Base-by-base conservation (phyloP, 805 yeast genomes). In the Candida michaelii region DNA sequence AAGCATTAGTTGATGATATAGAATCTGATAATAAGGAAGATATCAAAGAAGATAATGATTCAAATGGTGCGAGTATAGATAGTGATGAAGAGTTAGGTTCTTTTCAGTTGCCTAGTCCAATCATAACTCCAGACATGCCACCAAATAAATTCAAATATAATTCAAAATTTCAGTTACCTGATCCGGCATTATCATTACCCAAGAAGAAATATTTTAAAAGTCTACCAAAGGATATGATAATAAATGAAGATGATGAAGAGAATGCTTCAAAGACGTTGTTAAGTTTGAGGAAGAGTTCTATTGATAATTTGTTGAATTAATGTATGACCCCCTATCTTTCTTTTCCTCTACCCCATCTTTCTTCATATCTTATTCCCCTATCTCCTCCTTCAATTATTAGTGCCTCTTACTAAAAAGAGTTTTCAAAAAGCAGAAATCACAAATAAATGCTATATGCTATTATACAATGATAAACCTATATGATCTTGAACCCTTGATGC, bases 281-380 rank as follows among this genome's bases (percentile, higher is more conserved):
- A 40, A 58, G 72, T 2, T 59, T 70, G 42, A 54, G 74, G 27
- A 67, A 69, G 53, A 65, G 72, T 5, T 63, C 67, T 44, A 70
- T 69, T 32, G 73, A 69, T 35, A 62, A 60, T 42, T 60, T 70
- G 36, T 59, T 70, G 43, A 70, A 70, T 46, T 69, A 52, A 36
- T 32, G 25, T 32, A 19, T 32, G 23, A 21, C n/a, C n/a, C n/a
- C n/a, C n/a, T n/a, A n/a, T n/a, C n/a, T n/a, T n/a, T n/a, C n/a
- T n/a, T n/a, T n/a, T n/a, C n/a, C n/a, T n/a, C n/a, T n/a, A n/a
- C n/a, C n/a, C n/a, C n/a, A n/a, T n/a, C n/a, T n/a, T n/a, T n/a
- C n/a, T n/a, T n/a, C n/a, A n/a, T n/a, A n/a, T n/a, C n/a, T n/a
- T n/a, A n/a, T n/a, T n/a, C n/a, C n/a, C n/a, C n/a, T n/a, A n/a